Percentiles rank a stretch among this genome's conserved stretches.
These are phyloP conservation scores for Sugiyamaella grinbergsii DNA, from an alignment of 1,139 yeast species.

Conservation along the genomic window DNA sequence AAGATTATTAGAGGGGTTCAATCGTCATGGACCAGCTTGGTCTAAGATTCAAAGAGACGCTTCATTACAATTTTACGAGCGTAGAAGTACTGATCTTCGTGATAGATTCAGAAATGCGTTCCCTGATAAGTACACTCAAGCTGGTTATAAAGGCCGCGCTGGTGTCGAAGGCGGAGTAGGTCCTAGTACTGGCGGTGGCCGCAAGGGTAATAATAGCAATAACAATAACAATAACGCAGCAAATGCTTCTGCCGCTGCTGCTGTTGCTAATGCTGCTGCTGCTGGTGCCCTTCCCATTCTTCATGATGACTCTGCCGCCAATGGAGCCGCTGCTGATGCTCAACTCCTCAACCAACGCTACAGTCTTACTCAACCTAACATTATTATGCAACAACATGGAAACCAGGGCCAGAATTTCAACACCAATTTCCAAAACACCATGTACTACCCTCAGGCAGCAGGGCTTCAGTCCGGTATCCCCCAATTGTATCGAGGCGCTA, in stretches of 20 bases:
- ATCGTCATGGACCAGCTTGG: slow-evolving; percentile 84
- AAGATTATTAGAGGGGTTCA: slow-evolving; percentile 64
- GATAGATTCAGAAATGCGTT: slow-evolving; percentile 50
- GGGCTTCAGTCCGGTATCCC: slow-evolving; percentile 17
- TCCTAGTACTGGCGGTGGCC: slow-evolving; percentile 7
- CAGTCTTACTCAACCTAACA: slow-evolving; percentile 14
- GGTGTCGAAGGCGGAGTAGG: slow-evolving; percentile 7
- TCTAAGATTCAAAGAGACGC: slow-evolving; percentile 63
- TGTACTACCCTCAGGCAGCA: slow-evolving; percentile 20
- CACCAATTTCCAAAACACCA: slow-evolving; percentile 21
- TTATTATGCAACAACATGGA: slow-evolving; percentile 20
- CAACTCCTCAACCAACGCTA: slow-evolving; percentile 23
- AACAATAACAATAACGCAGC: slow-evolving; percentile 9
- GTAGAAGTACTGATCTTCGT: slow-evolving; percentile 49
- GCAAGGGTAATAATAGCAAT: slow-evolving; percentile 8
- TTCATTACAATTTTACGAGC: slow-evolving; percentile 41
- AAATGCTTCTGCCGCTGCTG: slow-evolving; percentile 19
- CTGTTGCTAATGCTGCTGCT: slow-evolving; percentile 11
- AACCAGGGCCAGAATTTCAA: slow-evolving; percentile 15
- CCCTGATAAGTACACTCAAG: slow-evolving; percentile 48
- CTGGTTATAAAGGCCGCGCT: slow-evolving; percentile 48
- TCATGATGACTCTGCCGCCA: slow-evolving; percentile 10
- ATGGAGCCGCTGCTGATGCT: slow-evolving; percentile 6
- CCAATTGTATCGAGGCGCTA: slow-evolving; percentile 19
- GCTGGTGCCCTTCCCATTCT: slow-evolving; percentile 15